Evolutionary conservation across 768 basidiomycete species (phyloP).

Genomic region (Cystoderma amianthinum): DNA sequence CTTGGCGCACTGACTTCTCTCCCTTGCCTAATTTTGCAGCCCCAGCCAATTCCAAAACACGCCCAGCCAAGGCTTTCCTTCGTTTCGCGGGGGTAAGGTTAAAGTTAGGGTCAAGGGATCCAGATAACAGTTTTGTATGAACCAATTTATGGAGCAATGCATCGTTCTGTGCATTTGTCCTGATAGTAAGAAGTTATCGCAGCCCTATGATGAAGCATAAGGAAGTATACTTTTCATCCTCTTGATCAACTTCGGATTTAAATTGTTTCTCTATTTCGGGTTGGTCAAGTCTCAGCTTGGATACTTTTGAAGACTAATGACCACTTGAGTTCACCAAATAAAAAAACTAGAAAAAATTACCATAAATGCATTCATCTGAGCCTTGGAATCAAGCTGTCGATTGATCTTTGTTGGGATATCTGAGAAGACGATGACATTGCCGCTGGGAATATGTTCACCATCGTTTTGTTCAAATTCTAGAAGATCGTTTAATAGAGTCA

Average conservation of each 20-base stretch:
- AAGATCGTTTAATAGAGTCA: too few relatives aligned
- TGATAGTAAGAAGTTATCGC: conserved; percentile 19
- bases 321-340: conserved; percentile 3
- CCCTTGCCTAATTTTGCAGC: conserved; percentile 69
- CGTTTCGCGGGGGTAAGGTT: conserved; percentile 59
- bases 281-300: conserved; percentile 41
- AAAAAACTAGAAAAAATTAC: conserved; percentile 26
- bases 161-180: conserved; percentile 74
- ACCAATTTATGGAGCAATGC: conserved; percentile 71
- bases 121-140: conserved; percentile 74
- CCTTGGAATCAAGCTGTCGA: conserved; percentile 20
- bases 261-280: conserved; percentile 11
- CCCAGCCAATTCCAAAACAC: conserved; percentile 68
- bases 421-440: conserved; percentile 55
- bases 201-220: too few relatives aligned
- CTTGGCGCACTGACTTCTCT: conserved; percentile 49
- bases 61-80: conserved; percentile 70
- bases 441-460: conserved; percentile 25
- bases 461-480: conserved; percentile 36
- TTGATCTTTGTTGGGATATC: conserved; percentile 13
- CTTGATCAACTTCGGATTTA: conserved; percentile 32
- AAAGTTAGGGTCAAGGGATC: conserved; percentile 58
- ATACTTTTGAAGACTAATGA: conserved; percentile 70
- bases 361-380: conserved; percentile 69
- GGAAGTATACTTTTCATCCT: conserved; percentile 44